Evolutionary conservation across 345 rosid genomes (phyloP), one percentile per base, ranked within the genome.

Genomic region (Salix arbutifolia): DNA sequence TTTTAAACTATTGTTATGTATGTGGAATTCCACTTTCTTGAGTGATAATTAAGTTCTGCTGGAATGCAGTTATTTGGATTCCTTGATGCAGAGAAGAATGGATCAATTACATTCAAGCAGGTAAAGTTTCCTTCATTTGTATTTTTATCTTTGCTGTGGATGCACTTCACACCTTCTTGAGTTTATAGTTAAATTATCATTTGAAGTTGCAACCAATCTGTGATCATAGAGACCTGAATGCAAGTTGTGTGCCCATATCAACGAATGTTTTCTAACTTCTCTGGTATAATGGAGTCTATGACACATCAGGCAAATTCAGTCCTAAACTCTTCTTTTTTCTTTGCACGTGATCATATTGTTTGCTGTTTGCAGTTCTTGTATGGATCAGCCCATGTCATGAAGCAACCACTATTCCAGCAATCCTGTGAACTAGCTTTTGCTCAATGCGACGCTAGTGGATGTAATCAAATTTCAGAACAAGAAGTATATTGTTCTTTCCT

Each of bases 91-190:
- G 98, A 93, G 81, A 91, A 88, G 81, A 77, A 56, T 4, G 97
- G 94, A 69, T 85, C 90, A 64, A 91, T 92, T 85, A 89, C 95
- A 79, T 96, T 92, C 84, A 93, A 89, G 84, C 96, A 92, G 97
- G 99, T 96, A 85, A 37, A 10, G 70, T 62, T 66, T 68, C 33
- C 25, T 58, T 38, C 6, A 40, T 40, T 38, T 68, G n/a, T 67
- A 4, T 31, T 70, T 37, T 78, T 40, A 28, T 53, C 71, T 50
- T 66, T 23, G n/a, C 65, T 25, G 35, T 52, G 70, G 66, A 58
- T 11, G 12, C 35, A 38, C 40, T 30, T 77, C 44, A 40, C n/a
- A 19, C 38, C 58, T 60, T 66, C 46, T 33, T 73, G 53, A 60
- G 16, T 70, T 69, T 69, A 11, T 31, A n/a, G 38, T 14, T 42